Percentiles rank a stretch among this genome's conserved stretches.
Evolutionary conservation across 495 filamentous ascomycete species (phyloP).

Genomic region (Aspergillus heteromorphus): DNA sequence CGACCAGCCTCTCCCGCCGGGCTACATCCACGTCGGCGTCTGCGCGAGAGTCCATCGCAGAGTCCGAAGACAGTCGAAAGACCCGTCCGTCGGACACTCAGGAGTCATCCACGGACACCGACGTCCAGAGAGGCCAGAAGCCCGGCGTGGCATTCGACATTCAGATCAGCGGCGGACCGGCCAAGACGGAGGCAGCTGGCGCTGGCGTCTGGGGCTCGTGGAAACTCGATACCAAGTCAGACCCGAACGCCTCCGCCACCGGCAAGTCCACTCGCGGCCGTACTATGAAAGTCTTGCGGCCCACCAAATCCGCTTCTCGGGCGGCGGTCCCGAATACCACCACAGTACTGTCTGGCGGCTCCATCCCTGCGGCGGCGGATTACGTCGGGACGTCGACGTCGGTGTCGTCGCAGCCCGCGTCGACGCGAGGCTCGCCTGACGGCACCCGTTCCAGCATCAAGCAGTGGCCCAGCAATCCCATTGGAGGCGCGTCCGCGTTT

Average conservation of each 20-base stretch:
- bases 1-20: slow-evolving; percentile 8
- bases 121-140: slow-evolving; percentile 20
- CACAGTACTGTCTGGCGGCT: slow-evolving; percentile 29
- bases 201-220: slow-evolving; percentile 62
- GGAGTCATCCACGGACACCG: slow-evolving; percentile 19
- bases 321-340: slow-evolving; percentile 29
- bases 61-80: slow-evolving; percentile 36
- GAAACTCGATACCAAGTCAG: slow-evolving; percentile 53
- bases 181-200: slow-evolving; percentile 43
- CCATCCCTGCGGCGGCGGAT: slow-evolving; percentile 26
- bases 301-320: slow-evolving; percentile 49
- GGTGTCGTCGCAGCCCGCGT: slow-evolving; percentile 17
- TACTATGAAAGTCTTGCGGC: slow-evolving; percentile 74
- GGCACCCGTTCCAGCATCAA: slow-evolving; percentile 43
- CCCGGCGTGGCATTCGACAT: slow-evolving; percentile 22
- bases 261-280: slow-evolving; percentile 48
- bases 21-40: slow-evolving; percentile 21
- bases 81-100: slow-evolving; percentile 13
- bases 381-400: slow-evolving; percentile 12
- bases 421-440: slow-evolving; percentile 21
- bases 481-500: slow-evolving; percentile 92
- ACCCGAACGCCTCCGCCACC: slow-evolving; percentile 34
- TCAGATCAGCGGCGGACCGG: slow-evolving; percentile 23
- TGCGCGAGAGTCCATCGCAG: slow-evolving; percentile 24
- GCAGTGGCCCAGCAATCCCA: slow-evolving; percentile 62